Percentiles rank a stretch among this genome's conserved stretches.
phyloP scores from a whole-genome alignment of 768 basidiomycete species.

The Cystofilobasidium macerans region DNA sequence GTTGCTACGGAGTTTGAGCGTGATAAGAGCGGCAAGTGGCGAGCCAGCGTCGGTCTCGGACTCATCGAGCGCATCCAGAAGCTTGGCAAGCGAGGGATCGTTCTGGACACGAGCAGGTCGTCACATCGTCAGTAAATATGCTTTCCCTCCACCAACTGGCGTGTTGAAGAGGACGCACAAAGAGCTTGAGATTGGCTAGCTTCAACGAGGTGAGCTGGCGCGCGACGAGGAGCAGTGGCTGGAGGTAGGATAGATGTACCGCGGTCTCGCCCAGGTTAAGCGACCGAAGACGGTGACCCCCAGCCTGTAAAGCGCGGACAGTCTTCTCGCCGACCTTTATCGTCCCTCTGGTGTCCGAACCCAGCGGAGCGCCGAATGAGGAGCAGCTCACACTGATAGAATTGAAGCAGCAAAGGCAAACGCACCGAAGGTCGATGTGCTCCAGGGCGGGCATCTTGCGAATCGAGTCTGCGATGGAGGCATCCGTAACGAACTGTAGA shows the following conservation, averaged over 20 bases:
- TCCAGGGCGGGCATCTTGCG: conserved; percentile 6
- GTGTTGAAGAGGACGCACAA: background rate
- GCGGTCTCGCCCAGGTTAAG: conserved; percentile 2
- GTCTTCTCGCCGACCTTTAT: background rate
- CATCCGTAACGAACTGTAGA: background rate
- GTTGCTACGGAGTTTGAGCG: conserved; percentile 8
- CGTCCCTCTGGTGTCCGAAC: background rate
- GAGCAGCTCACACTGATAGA: background rate
- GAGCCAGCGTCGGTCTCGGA: background rate
- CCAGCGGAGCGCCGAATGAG: too few species aligned
- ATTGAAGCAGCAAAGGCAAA: background rate
- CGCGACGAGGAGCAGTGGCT: background rate
- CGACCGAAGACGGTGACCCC: background rate
- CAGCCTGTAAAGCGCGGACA: background rate
- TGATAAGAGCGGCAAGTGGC: background rate
- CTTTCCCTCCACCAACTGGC: background rate
- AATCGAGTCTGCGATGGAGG: background rate
- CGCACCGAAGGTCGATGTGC: background rate
- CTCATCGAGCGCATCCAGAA: background rate
- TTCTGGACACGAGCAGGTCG: background rate
- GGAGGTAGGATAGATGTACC: background rate
- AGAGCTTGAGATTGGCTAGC: background rate
- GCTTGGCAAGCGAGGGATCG: background rate
- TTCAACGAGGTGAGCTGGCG: background rate
- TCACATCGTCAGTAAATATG: background rate